A percentile compares a stretch with the other conserved stretches of the same genome.
Evolutionary conservation across 2,329 filamentous ascomycete genomes (phyloP).

Genomic region (Stagonosporopsis chrysanthemi): DNA sequence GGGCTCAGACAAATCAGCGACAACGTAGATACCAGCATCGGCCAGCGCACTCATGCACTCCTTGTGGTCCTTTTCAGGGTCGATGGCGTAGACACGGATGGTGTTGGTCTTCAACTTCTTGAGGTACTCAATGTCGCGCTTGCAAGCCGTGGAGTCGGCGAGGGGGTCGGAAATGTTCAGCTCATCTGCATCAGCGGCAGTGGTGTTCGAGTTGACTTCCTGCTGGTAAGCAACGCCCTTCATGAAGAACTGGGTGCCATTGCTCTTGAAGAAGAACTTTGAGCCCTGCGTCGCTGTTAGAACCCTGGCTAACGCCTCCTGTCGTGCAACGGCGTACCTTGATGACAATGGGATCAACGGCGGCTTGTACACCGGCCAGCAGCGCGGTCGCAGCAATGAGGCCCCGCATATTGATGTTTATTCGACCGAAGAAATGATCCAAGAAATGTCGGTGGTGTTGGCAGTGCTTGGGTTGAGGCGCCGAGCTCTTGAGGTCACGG

Average conservation of each 20-base stretch:
- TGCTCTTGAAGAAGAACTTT: conserved; percentile 90
- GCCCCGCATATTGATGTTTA: conserved; percentile 61
- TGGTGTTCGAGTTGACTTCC: conserved; percentile 64
- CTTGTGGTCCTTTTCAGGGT: conserved; percentile 79
- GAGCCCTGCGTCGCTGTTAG: conserved; percentile 62
- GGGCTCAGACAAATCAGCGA: conserved; percentile 89
- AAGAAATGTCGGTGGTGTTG: conserved; percentile 37
- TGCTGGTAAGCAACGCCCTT: conserved; percentile 96
- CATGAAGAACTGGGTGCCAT: conserved; percentile 82
- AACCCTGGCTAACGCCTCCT: conserved; percentile 6
- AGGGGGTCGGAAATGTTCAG: conserved; percentile 81
- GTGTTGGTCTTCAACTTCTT: conserved; percentile 83
- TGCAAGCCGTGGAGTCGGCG: conserved; percentile 73
- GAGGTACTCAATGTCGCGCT: conserved; percentile 85
- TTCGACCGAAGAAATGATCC: conserved; percentile 28
- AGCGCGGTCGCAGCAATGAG: conserved; percentile 59
- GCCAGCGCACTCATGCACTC: conserved; percentile 85
- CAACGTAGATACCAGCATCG: conserved; percentile 90
- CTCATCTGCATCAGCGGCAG: conserved; percentile 57
- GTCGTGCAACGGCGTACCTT: conserved; percentile 62
- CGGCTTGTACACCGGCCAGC: conserved; percentile 61
- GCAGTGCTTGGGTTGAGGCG: conserved; percentile 36
- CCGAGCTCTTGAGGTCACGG: conserved; percentile 29
- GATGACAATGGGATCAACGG: conserved; percentile 70
- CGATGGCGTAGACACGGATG: conserved; percentile 93